phyloP scores from a whole-genome alignment of 2,329 filamentous ascomycete genomes.

The Epicoccum sorghinum region DNA sequence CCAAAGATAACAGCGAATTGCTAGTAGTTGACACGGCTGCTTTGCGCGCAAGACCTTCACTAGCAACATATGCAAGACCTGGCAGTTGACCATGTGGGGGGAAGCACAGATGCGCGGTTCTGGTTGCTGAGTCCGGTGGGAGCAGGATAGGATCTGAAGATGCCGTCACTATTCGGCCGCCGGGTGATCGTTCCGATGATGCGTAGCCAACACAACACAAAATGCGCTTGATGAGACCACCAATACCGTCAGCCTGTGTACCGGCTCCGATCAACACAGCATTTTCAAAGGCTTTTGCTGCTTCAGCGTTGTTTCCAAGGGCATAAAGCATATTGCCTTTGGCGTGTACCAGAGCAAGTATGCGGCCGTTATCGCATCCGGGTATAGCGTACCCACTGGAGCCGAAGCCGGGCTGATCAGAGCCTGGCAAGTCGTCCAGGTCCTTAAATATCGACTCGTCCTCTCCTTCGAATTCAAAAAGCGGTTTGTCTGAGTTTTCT shows the following conservation, averaged over 20 bases:
- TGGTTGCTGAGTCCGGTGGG: conserved; percentile 80
- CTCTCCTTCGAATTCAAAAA: conserved; percentile 60
- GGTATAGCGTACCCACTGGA: conserved; percentile 85
- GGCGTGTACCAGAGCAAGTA: conserved; percentile 91
- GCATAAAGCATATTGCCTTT: conserved; percentile 99
- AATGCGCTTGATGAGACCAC: conserved; percentile 78
- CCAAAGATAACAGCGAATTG: conserved; percentile 90
- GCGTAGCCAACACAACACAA: conserved; percentile 67
- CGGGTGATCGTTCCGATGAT: conserved; percentile 43
- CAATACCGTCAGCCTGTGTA: conserved; percentile 71
- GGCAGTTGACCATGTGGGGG: conserved; percentile 76
- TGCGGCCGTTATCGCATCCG: conserved; percentile 86
- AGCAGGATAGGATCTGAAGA: conserved; percentile 73
- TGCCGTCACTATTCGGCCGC: conserved; percentile 33
- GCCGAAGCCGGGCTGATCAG: conserved; percentile 65
- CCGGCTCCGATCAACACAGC: conserved; percentile 89
- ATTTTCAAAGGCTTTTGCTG: conserved; percentile 91
- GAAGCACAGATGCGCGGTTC: conserved; percentile 85
- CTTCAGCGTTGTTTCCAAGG: conserved; percentile 78
- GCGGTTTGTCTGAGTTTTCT: conserved; percentile 61
- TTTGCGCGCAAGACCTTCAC: conserved; percentile 72
- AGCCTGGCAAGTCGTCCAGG: conserved; percentile 48
- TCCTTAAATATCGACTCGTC: conserved; percentile 49
- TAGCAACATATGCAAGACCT: conserved; percentile 71
- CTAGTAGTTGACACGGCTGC: conserved; percentile 91